Evolutionary conservation across 805 yeast genomes (phyloP), one percentile per base, ranked within the genome.

Genomic region (Peterozyma xylosa): DNA sequence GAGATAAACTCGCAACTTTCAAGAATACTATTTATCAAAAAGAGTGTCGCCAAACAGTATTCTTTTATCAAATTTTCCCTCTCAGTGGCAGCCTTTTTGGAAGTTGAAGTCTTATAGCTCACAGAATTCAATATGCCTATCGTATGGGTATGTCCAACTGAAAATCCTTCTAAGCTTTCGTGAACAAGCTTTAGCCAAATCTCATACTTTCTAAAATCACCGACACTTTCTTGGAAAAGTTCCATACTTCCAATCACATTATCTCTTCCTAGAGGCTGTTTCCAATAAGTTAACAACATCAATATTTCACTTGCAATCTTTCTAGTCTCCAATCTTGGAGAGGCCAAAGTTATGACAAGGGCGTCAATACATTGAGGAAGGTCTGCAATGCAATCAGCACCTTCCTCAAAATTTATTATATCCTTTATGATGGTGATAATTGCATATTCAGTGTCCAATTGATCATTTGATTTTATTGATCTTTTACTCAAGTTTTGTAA

Each of bases 221-320:
- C 33, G 13, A 3, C 47, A 4, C 60, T 7, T 60, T 63, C 1
- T 55, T 53, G 1, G 68, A 72, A 3, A 67, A 63, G 45, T 59
- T 67, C 42, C 71, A 54, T 29, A 62, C 64, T 38, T 63, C 50
- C 34, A 38, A 63, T 41, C 6, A 63, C 49, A 18, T 55, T 51
- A 33, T 56, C 56, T 42, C 64, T 43, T 2, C 66, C 68, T 6
- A 52, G 39, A 2, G 64, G 63, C 1, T 49, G 47, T 14, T 52
- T 46, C 54, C 60, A 56, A 39, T 55, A 51, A 30, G 56, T 45
- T 9, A 82, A 55, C 40, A 78, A 72, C 21, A 78, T 72, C 42
- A 89, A 64, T 49, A 90, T 74, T 48, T 90, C 96, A 1, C 91
- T 82, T 1, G 88, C 93, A 33, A 82, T 67, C 51, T 79, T 83